These are phyloP conservation scores for Casuarina glauca DNA, from an alignment of 306 rosid genomes.

Conservation along the genomic window DNA sequence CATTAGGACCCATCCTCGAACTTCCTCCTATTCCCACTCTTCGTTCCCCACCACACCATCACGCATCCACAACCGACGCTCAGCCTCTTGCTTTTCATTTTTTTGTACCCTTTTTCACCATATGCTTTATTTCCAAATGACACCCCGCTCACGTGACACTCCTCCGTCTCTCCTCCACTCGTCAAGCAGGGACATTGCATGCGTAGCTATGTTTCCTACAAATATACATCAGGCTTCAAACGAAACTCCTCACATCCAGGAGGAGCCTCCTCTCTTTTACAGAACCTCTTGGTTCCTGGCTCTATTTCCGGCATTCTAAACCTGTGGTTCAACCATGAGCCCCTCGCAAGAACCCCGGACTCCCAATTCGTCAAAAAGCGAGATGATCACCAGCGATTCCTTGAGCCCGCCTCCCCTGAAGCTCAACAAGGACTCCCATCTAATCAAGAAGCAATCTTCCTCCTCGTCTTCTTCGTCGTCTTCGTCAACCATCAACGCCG, in stretches of 20 bases:
- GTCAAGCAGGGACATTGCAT: neutral
- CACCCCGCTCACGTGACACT: neutral
- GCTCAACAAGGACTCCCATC: slow-evolving; percentile 63
- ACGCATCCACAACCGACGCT: neutral
- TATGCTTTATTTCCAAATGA: neutral
- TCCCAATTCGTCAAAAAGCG: slow-evolving; percentile 25
- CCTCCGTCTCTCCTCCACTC: neutral
- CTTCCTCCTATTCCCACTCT: neutral
- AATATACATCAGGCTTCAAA: too few species aligned
- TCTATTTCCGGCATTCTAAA: too few species aligned
- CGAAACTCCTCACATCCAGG: neutral
- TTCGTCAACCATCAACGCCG: slow-evolving; percentile 24
- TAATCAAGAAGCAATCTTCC: slow-evolving; percentile 43
- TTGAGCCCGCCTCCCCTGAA: slow-evolving; percentile 57
- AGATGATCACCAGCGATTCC: slow-evolving; percentile 22
- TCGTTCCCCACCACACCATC: neutral
- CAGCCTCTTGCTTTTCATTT: neutral
- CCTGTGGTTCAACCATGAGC: slow-evolving; percentile 30
- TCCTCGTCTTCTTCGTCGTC: slow-evolving; percentile 20
- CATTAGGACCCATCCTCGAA: slow-evolving; percentile 19
- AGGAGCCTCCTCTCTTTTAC: too few species aligned
- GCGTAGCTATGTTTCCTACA: too few species aligned
- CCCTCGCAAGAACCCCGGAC: slow-evolving; percentile 27
- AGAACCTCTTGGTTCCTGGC: too few species aligned
- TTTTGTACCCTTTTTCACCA: neutral